Conservation (phyloP, 257 asterid species). For the Petunia axillaris region DNA sequence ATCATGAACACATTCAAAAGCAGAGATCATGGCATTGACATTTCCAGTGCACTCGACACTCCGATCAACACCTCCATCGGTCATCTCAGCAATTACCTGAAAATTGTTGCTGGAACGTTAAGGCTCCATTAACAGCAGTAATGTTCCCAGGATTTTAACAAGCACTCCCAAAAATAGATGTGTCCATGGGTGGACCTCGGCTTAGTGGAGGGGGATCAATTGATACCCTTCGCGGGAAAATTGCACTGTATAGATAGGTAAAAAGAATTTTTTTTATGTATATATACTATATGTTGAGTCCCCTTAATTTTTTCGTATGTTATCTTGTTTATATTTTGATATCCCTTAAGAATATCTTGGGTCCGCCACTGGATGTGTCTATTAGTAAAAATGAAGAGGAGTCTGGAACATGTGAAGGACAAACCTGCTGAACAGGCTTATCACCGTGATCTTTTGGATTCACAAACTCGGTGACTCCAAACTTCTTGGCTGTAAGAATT, state of each 20-base stretch:
- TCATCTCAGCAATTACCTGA: conserved; percentile 78
- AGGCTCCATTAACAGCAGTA: too few relatives aligned
- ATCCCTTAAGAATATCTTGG: too few relatives aligned
- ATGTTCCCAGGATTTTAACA: background rate
- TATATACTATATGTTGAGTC: too few relatives aligned
- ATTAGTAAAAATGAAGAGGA: too few relatives aligned
- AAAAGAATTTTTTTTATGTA: too few relatives aligned
- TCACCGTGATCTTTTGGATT: conserved; percentile 70
- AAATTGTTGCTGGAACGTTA: background rate
- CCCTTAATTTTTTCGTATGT: too few relatives aligned
- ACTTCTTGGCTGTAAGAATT: conserved; percentile 66
- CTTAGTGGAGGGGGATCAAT: too few relatives aligned
- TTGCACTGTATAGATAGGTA: too few relatives aligned
- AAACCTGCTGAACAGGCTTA: conserved; percentile 78
- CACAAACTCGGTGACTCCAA: conserved; percentile 76
- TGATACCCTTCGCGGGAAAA: too few relatives aligned
- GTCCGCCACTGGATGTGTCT: too few relatives aligned
- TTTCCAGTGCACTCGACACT: conserved; percentile 88
- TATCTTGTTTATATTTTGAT: too few relatives aligned
- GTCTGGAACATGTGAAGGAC: background rate
- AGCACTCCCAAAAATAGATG: background rate
- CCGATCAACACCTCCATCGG: conserved; percentile 85
- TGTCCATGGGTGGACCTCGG: too few relatives aligned
- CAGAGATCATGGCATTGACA: conserved; percentile 79
- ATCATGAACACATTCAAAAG: conserved; percentile 93